Conservation (phyloP, 1,139 yeast species). For the Komagataea norvegica region DNA sequence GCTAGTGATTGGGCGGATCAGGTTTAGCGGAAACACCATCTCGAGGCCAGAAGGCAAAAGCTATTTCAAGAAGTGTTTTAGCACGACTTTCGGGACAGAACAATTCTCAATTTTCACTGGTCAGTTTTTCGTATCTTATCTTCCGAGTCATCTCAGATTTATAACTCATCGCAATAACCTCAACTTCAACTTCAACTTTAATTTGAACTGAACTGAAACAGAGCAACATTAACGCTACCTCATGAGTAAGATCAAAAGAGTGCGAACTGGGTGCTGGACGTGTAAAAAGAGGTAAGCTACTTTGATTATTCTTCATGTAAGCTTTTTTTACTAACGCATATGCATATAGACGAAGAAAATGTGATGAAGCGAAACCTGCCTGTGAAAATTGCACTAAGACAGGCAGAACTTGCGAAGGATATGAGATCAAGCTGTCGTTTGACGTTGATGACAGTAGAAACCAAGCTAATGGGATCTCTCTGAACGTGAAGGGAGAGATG, state of each 20-base stretch:
- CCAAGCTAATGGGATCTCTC: conserved; percentile 11
- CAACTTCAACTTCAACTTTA: too few species aligned
- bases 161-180: too few species aligned
- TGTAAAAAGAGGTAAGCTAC: conserved; percentile 17
- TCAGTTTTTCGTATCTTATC: too few species aligned
- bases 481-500: conserved; percentile 29
- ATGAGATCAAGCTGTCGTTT: conserved; percentile 41
- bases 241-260: conserved; percentile 39
- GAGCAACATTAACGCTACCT: too few species aligned
- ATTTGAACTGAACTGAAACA: too few species aligned
- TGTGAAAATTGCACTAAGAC: conserved; percentile 42
- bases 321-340: conserved; percentile 2
- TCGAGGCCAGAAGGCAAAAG: too few species aligned
- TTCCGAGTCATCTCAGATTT: too few species aligned
- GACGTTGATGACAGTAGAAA: conserved; percentile 42
- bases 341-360: conserved; percentile 37
- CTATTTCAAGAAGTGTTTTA: too few species aligned
- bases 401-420: conserved; percentile 45
- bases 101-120: too few species aligned
- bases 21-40: too few species aligned
- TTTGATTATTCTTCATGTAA: neutral
- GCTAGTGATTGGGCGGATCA: too few species aligned
- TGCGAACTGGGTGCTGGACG: conserved; percentile 44
- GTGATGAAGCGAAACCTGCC: conserved; percentile 46
- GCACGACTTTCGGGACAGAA: too few species aligned